Evolutionary conservation across 257 asterid genomes (phyloP), one percentile per base, ranked within the genome.

Genomic region (Buddleja alternifolia): DNA sequence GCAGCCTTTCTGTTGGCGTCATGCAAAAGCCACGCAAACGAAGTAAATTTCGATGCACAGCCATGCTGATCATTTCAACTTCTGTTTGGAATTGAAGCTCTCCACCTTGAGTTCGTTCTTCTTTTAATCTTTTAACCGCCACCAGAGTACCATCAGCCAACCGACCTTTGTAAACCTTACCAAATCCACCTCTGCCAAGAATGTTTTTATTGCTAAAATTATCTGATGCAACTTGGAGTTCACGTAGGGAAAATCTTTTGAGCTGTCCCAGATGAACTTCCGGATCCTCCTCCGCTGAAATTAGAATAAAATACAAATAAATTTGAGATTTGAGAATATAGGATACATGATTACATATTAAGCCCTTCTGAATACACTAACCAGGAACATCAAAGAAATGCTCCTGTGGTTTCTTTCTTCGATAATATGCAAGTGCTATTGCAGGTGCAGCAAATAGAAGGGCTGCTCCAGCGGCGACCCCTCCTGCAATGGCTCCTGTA

Each of bases 321-420:
- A 42, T 45, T 15, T 40, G 23, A 58, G 56, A 63, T 51, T 64
- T 54, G 72, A 50, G 53, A 53, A 23, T 58, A 15, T n/a, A 47
- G 40, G 15, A 60, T 37, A 17, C 8, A 24, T 19, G 46, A 10
- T 11, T 37, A 51, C 25, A 19, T 32, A 67, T 39, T 15, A 50
- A 57, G 58, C 47, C 34, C 21, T 46, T 70, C 3, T 19, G 12
- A 25, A 42, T 44, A 63, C n/a, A 82, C 86, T 69, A 39, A 82
- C 84, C 86, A 70, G 86, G 82, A 70, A 82, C 82, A 55, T 82
- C 84, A 57, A 82, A 78, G 86, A 82, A 82, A 58, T 78, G 84
- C 66, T 75, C 84, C 34, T 71, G 76, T 4, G 76, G 86, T 57
- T 73, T 78, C 75, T 60, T 77, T 58, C 86, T 73, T 51, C 84